Evolutionary conservation across 495 filamentous ascomycete species (phyloP).

Genomic region (Elaphomyces granulatus): DNA sequence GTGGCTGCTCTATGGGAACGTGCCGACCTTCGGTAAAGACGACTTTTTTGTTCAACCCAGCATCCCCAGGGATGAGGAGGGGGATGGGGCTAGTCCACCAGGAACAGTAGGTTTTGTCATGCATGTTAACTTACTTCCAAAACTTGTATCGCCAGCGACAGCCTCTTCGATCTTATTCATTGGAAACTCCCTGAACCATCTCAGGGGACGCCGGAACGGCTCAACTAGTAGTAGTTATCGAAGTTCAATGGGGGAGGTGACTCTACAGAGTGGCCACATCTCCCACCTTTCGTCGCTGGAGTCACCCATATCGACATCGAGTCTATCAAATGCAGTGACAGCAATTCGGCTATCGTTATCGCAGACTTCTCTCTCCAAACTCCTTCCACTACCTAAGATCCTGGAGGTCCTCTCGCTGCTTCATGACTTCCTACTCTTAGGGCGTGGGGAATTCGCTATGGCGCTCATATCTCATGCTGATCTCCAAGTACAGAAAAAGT

Average conservation of each 20-base stretch:
- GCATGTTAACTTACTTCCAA: constrained; percentile 46
- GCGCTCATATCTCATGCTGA: constrained; percentile 75
- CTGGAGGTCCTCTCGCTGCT: constrained; percentile 63
- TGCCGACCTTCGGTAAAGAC: constrained; percentile 52
- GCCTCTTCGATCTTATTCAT: constrained; percentile 82
- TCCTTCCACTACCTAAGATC: constrained; percentile 63
- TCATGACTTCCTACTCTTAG: constrained; percentile 74
- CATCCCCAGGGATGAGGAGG: constrained; percentile 24
- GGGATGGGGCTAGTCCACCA: constrained; percentile 13
- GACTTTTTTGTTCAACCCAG: constrained; percentile 67
- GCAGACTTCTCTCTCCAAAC: constrained; percentile 60
- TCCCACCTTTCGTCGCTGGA: constrained; percentile 51
- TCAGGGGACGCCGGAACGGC: constrained; percentile 38
- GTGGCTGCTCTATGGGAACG: constrained; percentile 77
- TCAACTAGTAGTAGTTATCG: constrained; percentile 19
- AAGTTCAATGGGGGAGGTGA: constrained; percentile 40
- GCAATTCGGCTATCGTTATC: constrained; percentile 70
- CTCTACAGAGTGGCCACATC: constrained; percentile 59
- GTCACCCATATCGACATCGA: constrained; percentile 57
- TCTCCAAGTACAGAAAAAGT: constrained; percentile 45
- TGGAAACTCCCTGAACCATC: constrained; percentile 74
- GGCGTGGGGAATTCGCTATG: constrained; percentile 80
- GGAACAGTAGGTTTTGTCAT: constrained; percentile 37
- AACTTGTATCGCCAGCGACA: constrained; percentile 59
- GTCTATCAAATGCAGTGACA: constrained; percentile 53